phyloP scores from a whole-genome alignment of 176 grass and related monocot species.

The Alopecurus myosuroides region DNA sequence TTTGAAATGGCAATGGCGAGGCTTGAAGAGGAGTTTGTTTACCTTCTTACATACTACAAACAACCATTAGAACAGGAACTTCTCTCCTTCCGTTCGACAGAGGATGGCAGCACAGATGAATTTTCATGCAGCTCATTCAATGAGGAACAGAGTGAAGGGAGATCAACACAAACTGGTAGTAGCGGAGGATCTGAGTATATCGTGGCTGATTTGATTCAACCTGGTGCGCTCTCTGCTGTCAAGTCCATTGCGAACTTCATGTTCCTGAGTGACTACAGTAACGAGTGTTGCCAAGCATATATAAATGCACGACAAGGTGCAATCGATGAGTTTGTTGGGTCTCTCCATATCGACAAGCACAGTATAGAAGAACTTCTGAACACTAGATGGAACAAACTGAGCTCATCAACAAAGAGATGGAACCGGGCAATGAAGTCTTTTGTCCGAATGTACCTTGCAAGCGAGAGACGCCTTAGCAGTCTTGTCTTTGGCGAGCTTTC shows the following conservation, averaged over 20 bases:
- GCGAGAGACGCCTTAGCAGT: slow-evolving; percentile 69
- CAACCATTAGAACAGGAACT: slow-evolving; percentile 55
- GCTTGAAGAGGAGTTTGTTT: slow-evolving; percentile 84
- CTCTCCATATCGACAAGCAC: slow-evolving; percentile 56
- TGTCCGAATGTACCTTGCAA: slow-evolving; percentile 68
- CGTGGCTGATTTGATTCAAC: slow-evolving; percentile 66
- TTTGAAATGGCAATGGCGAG: slow-evolving; percentile 75
- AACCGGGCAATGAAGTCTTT: slow-evolving; percentile 62
- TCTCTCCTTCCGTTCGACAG: slow-evolving; percentile 64
- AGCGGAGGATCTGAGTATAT: slow-evolving; percentile 40
- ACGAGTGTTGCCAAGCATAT: slow-evolving; percentile 77
- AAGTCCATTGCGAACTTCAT: slow-evolving; percentile 81
- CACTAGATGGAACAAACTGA: slow-evolving; percentile 61
- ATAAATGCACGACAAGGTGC: slow-evolving; percentile 59
- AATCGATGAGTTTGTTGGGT: slow-evolving; percentile 57
- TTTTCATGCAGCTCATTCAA: slow-evolving; percentile 78
- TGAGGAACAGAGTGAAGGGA: slow-evolving; percentile 62
- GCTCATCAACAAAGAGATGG: slow-evolving; percentile 60
- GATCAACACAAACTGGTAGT: slow-evolving; percentile 31
- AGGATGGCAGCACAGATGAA: slow-evolving; percentile 54
- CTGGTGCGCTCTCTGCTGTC: slow-evolving; percentile 60
- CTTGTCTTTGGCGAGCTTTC: slow-evolving; percentile 70
- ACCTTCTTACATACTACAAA: slow-evolving; percentile 59
- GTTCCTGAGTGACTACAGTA: slow-evolving; percentile 64
- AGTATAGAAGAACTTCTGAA: slow-evolving; percentile 67